Evolutionary conservation across 768 basidiomycete genomes (phyloP).

Genomic region (Holtermannia corniformis): DNA sequence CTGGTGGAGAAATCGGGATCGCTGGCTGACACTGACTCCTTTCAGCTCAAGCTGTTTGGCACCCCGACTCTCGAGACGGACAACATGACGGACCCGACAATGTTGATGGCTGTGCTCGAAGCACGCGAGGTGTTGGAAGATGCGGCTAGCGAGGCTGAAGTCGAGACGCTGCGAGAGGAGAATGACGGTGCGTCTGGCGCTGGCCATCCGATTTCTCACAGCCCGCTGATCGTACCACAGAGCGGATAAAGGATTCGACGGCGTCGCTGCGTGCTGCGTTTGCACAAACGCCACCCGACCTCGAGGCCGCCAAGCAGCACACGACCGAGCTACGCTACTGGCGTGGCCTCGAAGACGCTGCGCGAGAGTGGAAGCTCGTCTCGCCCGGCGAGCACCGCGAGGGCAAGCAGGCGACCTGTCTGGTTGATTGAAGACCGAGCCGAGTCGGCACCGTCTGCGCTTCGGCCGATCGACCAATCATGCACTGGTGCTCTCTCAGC

Average conservation of each 20-base stretch:
- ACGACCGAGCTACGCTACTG: conserved; percentile 68
- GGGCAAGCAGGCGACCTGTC: neutral
- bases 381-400: conserved; percentile 8
- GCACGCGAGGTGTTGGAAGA: conserved; percentile 66
- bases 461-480: no score
- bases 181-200: conserved; percentile 49
- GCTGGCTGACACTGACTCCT: neutral
- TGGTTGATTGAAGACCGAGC: neutral
- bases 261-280: conserved; percentile 49
- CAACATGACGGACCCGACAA: conserved; percentile 57
- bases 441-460: no score
- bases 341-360: conserved; percentile 40
- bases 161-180: conserved; percentile 48
- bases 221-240: conserved; percentile 41
- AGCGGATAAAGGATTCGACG: conserved; percentile 48
- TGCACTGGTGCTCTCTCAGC: no score
- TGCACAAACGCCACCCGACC: conserved; percentile 46
- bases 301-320: conserved; percentile 51
- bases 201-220: neutral
- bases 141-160: conserved; percentile 47
- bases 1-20: neutral
- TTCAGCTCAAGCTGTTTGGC: conserved; percentile 52
- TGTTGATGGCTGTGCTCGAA: conserved; percentile 72
- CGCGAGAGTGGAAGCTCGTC: conserved; percentile 37
- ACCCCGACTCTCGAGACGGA: conserved; percentile 58